Evolutionary conservation across 306 rosid species (phyloP), one percentile per base, ranked within the genome.

Genomic region (Carpinus fangiana): DNA sequence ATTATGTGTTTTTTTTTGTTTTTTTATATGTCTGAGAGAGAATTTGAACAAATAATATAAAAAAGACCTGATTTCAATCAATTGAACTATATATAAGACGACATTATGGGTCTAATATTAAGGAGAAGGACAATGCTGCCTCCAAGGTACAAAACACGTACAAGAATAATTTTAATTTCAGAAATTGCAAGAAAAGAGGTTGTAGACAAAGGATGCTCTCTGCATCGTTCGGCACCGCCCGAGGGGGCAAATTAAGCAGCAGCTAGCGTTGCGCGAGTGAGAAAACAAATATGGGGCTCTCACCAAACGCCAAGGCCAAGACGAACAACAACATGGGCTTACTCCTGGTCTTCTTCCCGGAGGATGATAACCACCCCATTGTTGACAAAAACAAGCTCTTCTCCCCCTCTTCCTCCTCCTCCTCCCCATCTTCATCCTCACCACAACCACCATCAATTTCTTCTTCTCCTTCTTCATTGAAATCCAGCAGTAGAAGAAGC

Each of bases 301-400:
- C 78, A 47, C 81, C 89, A 12, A 76, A 87, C 48, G 36, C 85
- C 72, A 82, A 86, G 60, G 20, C 70, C 59, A 80, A 55, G 31
- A 65, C 11, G 76, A 31, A 0, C 17, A 59, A 7, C 50, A 73
- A 21, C 54, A 92, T 88, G 97, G 92, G 91, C 59, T 55, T 92
- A 0, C 90, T 94, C 0, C 76, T 94, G 4, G 97, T 94, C 0
- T 81, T 92, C 78, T 94, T 90, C 82, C 93, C 93, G 0, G 93
- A 86, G 72, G 90, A 88, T 18, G 82, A 75, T 51, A 8, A 20
- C 53, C 6, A 45, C 84, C 52, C 87, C 84, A 79, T 75, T 72
- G 79, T 83, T 43, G 78, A 83, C 34, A 79, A 82, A 52, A 48
- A 74, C 59, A 88, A 66, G 53, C 87, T 83, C 8, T 80, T 82